Evolutionary conservation across 192 early-diverging fungal species (phyloP).

Genomic region (Pecoramyces ruminantium): DNA sequence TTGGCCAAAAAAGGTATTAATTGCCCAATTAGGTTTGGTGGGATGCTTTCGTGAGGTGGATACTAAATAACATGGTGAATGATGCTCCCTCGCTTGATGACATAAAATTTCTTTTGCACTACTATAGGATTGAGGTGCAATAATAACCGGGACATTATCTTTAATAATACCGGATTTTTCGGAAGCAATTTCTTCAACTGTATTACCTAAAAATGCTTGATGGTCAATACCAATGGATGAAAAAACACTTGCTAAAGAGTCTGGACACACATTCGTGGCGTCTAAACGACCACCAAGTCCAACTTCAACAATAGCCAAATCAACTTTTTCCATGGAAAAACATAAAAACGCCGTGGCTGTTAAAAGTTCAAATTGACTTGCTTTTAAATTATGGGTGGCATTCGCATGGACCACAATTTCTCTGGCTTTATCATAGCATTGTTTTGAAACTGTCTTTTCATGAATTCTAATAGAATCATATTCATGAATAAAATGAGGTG

Average conservation of each 20-base stretch:
- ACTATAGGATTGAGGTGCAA: constrained; percentile 30
- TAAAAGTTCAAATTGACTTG: constrained; percentile 57
- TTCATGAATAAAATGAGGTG: constrained; percentile 55
- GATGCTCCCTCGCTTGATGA: constrained; percentile 4
- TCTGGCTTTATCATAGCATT: constrained; percentile 18
- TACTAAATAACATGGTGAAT: constrained; percentile 2
- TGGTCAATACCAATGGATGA: constrained; percentile 62
- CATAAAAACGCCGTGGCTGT: constrained; percentile 38
- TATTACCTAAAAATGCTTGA: constrained; percentile 47
- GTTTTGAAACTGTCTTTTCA: constrained; percentile 17
- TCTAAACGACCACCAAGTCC: constrained; percentile 62
- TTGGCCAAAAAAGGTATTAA: neutral
- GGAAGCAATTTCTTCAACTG: constrained; percentile 43
- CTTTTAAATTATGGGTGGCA: constrained; percentile 9
- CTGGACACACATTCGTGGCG: constrained; percentile 63
- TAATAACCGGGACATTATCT: constrained; percentile 9
- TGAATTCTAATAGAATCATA: constrained; percentile 47
- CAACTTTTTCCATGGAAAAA: constrained; percentile 35
- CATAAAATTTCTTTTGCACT: constrained; percentile 13
- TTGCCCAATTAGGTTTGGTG: neutral
- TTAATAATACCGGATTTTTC: constrained; percentile 71
- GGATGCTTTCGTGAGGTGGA: neutral
- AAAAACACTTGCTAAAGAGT: constrained; percentile 29
- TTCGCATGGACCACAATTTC: constrained; percentile 20
- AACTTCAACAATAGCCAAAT: constrained; percentile 68